Evolutionary conservation across 345 rosid genomes (phyloP), one percentile per base, ranked within the genome.

Genomic region (Excoecaria agallocha): DNA sequence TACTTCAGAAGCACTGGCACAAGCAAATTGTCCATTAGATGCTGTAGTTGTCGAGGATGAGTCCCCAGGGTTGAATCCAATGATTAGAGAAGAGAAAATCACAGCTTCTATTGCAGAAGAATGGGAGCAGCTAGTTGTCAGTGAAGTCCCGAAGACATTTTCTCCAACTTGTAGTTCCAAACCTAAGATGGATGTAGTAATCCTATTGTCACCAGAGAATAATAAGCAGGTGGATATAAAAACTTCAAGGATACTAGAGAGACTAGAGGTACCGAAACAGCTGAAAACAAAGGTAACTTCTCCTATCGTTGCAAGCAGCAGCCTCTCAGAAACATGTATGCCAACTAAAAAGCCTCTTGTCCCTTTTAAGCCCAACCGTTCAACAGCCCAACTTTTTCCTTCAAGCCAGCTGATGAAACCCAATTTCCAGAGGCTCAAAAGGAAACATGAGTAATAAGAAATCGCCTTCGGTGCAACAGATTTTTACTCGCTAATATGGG

Each of bases 61-160:
- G 70, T 60, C 49, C 17, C 68, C 76, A 55, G 70, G 48, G 57
- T 39, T 78, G 54, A 82, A 76, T 46, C 65, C n/a, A 63, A 77
- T 62, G 17, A 77, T 69, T 16, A 74, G 46, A 22, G 85, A 84
- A 72, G 88, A 77, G 60, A 76, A 76, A 82, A 80, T 78, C 63
- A 68, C 79, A 58, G 73, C 82, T 68, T 80, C 82, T 24, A 86
- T 88, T 55, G 76, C 90, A 52, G 90, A 94, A 77, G 98, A 94
- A 85, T 90, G 98, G 98, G 96, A 92, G 78, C 93, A 85, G 78
- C 83, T 94, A 52, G 85, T 90, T 73, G 89, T 88, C 70, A 84
- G 66, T 61, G 97, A 85, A 79, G 73, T 72, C 76, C 86, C 82
- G 39, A 73, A 68, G 61, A 80, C 72, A 78, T 71, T 77, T 79